A percentile compares a stretch with the other conserved stretches of the same genome.
Conservation (phyloP, 495 filamentous ascomycete species). For the Aspergillus carlsbadensis region DNA sequence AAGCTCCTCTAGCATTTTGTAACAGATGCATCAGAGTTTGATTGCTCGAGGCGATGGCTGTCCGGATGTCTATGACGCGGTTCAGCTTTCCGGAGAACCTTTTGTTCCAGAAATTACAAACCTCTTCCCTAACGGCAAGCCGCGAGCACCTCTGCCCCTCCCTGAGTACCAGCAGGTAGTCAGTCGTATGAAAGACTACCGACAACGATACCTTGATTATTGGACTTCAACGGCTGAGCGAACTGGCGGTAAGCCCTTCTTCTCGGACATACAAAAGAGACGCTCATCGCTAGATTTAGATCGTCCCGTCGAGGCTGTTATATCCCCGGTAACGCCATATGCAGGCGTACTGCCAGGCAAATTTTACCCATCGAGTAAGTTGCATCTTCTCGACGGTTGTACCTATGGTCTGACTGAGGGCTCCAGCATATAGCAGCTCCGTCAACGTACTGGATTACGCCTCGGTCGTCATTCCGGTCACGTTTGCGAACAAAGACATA, state of each 20-base stretch:
- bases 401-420: neutral
- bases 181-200: slow-evolving; percentile 5
- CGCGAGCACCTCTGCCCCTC: neutral
- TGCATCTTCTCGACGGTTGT: neutral
- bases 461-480: slow-evolving; percentile 4
- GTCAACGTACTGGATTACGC: slow-evolving; percentile 10
- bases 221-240: slow-evolving; percentile 8
- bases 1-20: neutral
- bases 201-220: slow-evolving; percentile 4
- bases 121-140: slow-evolving; percentile 10
- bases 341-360: slow-evolving; percentile 7
- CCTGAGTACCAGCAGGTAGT: slow-evolving; percentile 3
- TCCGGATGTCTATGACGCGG: slow-evolving; percentile 6
- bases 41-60: slow-evolving; percentile 9
- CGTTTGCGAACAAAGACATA: slow-evolving; percentile 3
- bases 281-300: neutral
- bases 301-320: slow-evolving; percentile 5
- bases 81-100: slow-evolving; percentile 2
- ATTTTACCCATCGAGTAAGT: slow-evolving; percentile 6
- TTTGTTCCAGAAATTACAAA: slow-evolving; percentile 6
- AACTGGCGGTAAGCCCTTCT: neutral
- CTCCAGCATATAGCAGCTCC: slow-evolving; percentile 3
- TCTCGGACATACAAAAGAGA: neutral
- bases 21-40: neutral
- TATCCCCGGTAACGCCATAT: slow-evolving; percentile 9